Percentiles rank a stretch among this genome's conserved stretches.
phyloP scores from a whole-genome alignment of 2,329 filamentous ascomycete genomes.

The Alternaria gansuensis region DNA sequence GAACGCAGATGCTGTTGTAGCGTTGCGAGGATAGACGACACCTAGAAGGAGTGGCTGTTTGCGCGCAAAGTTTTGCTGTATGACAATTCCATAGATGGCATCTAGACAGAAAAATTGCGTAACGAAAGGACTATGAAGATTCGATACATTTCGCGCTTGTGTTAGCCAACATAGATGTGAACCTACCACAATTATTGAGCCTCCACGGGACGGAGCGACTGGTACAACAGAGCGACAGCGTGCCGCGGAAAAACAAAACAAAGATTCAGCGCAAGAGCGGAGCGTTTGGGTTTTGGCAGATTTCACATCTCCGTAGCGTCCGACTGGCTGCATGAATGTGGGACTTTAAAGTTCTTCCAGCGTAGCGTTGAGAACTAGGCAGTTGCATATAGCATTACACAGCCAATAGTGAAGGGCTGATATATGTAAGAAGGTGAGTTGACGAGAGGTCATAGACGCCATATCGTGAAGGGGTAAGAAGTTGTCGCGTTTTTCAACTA shows the following conservation, averaged over 20 bases:
- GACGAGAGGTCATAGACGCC: background rate
- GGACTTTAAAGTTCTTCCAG: too few relatives aligned
- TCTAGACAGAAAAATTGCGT: background rate
- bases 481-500: background rate
- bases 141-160: slow-evolving; percentile 1
- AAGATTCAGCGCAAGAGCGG: background rate
- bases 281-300: background rate
- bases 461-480: background rate
- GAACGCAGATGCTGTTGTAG: background rate
- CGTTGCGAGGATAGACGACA: background rate
- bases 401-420: background rate
- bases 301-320: background rate
- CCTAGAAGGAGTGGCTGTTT: background rate
- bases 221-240: slow-evolving; percentile 7
- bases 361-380: too few relatives aligned
- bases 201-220: slow-evolving; percentile 3
- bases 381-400: too few relatives aligned
- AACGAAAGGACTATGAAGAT: background rate
- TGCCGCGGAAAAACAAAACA: slow-evolving; percentile 3
- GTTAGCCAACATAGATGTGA: background rate
- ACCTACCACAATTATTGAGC: slow-evolving; percentile 1
- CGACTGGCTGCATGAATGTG: background rate
- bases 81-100: background rate
- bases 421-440: background rate
- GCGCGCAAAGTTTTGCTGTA: background rate